Conservation (phyloP, 345 rosid species). For the Brassica carinata region DNA sequence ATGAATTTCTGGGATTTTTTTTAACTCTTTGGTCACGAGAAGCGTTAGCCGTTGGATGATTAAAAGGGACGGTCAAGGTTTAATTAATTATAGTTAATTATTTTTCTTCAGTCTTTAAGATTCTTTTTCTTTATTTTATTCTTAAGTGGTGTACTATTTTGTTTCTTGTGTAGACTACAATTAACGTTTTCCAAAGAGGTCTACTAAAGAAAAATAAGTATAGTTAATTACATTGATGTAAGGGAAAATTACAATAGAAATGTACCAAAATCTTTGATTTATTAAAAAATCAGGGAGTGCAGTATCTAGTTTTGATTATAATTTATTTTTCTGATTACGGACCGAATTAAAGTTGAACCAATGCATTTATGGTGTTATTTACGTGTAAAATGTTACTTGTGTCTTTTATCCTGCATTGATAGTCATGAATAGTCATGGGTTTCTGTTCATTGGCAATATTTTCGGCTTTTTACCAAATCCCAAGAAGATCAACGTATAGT, state of each 20-base stretch:
- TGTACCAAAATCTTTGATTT: not conserved
- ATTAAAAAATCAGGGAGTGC: not conserved
- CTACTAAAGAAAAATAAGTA: not conserved
- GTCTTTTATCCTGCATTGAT: not conserved
- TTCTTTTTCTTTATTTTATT: not conserved
- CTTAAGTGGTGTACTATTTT: not conserved
- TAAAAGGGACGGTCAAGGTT: conserved; percentile 22
- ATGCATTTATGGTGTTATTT: not conserved
- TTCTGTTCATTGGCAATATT: conserved; percentile 9
- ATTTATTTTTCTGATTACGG: not conserved
- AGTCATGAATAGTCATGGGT: conserved; percentile 6
- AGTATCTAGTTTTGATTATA: conserved; percentile 27
- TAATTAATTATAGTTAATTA: not conserved
- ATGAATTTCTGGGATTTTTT: conserved; percentile 17
- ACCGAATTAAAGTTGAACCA: not conserved
- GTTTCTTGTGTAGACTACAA: conserved; percentile 5
- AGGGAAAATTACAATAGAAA: not conserved
- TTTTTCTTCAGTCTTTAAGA: conserved; percentile 1
- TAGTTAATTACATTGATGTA: not conserved
- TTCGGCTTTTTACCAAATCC: conserved; percentile 19
- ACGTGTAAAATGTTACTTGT: not conserved
- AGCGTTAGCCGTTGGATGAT: conserved; percentile 36
- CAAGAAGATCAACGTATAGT: not conserved
- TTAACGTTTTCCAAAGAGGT: conserved; percentile 30
- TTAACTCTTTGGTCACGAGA: not conserved